A percentile compares a stretch with the other conserved stretches of the same genome.
These are phyloP conservation scores for Cicer cuneatum DNA, from an alignment of 306 rosid species.

Conservation along the genomic window DNA sequence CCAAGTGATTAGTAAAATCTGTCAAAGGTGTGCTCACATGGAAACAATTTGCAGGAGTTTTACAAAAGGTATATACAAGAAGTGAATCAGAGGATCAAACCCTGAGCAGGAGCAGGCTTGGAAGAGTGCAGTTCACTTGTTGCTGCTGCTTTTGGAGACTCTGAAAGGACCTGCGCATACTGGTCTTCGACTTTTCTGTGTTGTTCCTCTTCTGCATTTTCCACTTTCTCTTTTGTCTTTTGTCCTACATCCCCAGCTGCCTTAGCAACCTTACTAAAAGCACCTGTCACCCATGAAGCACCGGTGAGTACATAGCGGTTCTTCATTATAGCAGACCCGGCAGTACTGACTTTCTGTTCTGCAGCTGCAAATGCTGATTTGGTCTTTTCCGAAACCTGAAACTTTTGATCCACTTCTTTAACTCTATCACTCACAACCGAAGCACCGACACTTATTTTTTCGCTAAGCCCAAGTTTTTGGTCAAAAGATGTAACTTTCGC, in stretches of 20 bases:
- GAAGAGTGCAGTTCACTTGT: constrained; percentile 60
- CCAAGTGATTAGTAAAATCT: constrained; percentile 42
- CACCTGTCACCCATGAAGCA: constrained; percentile 88
- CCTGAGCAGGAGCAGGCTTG: constrained; percentile 81
- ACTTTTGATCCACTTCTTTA: constrained; percentile 90
- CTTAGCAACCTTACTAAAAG: constrained; percentile 83
- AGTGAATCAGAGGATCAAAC: constrained; percentile 76
- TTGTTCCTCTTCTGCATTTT: constrained; percentile 68
- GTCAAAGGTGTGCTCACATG: constrained; percentile 37
- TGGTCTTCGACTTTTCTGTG: constrained; percentile 69
- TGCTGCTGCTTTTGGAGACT: constrained; percentile 72
- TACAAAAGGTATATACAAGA: constrained; percentile 59
- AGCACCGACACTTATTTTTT: constrained; percentile 85
- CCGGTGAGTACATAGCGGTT: constrained; percentile 79
- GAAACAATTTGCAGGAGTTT: constrained; percentile 50
- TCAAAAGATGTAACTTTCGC: constrained; percentile 83
- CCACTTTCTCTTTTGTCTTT: constrained; percentile 86
- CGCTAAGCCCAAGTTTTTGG: constrained; percentile 87
- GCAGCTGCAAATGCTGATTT: constrained; percentile 92
- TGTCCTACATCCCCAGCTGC: constrained; percentile 96
- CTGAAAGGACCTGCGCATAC: constrained; percentile 74
- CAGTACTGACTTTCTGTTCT: constrained; percentile 82
- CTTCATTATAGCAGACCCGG: constrained; percentile 96
- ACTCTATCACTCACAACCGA: constrained; percentile 76
- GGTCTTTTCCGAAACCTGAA: constrained; percentile 97